These are phyloP conservation scores for Triangularia verruculosa DNA, from an alignment of 2,329 filamentous ascomycete species.

Conservation along the genomic window DNA sequence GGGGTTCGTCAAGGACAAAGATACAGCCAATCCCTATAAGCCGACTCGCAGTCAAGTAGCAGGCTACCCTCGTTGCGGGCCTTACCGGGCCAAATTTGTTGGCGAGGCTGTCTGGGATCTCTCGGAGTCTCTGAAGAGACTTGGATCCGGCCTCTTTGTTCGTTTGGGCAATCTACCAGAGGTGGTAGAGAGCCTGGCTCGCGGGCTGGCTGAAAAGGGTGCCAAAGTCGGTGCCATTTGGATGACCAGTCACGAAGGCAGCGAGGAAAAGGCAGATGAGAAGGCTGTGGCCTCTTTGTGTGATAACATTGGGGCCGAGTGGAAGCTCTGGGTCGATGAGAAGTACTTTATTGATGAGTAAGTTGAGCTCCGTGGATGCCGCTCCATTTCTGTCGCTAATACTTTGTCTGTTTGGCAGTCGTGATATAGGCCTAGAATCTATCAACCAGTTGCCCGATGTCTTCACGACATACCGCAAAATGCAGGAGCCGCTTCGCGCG, in stretches of 20 bases:
- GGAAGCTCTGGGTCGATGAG: constrained; percentile 68
- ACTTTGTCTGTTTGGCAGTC: constrained; percentile 45
- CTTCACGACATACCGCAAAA: constrained; percentile 73
- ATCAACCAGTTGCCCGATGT: constrained; percentile 66
- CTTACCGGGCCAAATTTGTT: constrained; percentile 68
- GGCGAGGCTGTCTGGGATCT: constrained; percentile 71
- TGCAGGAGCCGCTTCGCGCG: constrained; percentile 65
- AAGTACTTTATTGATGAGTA: constrained; percentile 80
- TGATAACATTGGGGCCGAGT: constrained; percentile 51
- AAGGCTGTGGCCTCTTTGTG: constrained; percentile 52
- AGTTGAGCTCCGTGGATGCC: constrained; percentile 36
- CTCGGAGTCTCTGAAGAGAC: constrained; percentile 57
- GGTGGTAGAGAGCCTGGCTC: constrained; percentile 56
- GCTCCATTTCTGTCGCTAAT: not conserved
- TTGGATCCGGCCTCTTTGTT: constrained; percentile 61
- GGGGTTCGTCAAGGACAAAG: constrained; percentile 59
- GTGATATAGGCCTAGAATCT: constrained; percentile 59
- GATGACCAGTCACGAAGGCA: constrained; percentile 69
- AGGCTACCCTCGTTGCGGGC: constrained; percentile 70
- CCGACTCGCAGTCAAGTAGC: constrained; percentile 64
- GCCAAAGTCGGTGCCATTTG: constrained; percentile 62
- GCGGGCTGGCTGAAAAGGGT: constrained; percentile 41
- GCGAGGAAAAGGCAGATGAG: constrained; percentile 68
- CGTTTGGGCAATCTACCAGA: constrained; percentile 61
- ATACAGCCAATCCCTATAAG: constrained; percentile 60